Evolutionary conservation across 2,329 filamentous ascomycete genomes (phyloP).

Genomic region (Cladosporium velox): DNA sequence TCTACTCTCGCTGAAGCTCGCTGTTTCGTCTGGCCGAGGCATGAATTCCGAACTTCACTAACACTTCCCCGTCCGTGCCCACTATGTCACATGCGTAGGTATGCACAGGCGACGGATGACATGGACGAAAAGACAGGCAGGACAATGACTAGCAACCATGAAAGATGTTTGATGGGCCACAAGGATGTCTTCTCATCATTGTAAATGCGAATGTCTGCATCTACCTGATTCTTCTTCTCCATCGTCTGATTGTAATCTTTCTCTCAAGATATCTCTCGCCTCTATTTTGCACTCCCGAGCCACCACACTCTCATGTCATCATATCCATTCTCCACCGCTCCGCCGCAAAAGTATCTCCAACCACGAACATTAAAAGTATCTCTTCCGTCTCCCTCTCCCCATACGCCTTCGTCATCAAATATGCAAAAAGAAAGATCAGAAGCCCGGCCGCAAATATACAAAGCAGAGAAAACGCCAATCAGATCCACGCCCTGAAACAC

Average conservation of each 20-base stretch:
- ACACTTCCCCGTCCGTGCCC: neutral
- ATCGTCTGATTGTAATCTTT: neutral
- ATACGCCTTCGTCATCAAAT: neutral
- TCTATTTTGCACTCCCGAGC: neutral
- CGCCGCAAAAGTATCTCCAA: neutral
- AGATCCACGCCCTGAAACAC: neutral
- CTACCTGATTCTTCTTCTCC: neutral
- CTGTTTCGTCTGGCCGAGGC: conserved; percentile 2
- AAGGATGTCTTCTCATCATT: neutral
- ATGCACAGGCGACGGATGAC: neutral
- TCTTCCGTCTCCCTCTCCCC: neutral
- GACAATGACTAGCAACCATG: no score
- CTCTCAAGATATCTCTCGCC: neutral
- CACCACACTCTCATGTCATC: neutral
- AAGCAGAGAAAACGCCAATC: neutral
- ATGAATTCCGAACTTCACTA: conserved; percentile 3
- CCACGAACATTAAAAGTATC: neutral
- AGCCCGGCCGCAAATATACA: neutral
- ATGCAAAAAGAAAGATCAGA: neutral
- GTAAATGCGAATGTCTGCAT: neutral
- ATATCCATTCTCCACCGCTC: neutral
- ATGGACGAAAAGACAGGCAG: neutral
- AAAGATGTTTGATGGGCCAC: neutral
- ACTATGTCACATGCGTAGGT: neutral
- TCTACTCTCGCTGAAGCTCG: neutral